A percentile compares a stretch with the other conserved stretches of the same genome.
Conservation (phyloP, 2,329 filamentous ascomycete genomes). For the Paracamarosporium sp. region DNA sequence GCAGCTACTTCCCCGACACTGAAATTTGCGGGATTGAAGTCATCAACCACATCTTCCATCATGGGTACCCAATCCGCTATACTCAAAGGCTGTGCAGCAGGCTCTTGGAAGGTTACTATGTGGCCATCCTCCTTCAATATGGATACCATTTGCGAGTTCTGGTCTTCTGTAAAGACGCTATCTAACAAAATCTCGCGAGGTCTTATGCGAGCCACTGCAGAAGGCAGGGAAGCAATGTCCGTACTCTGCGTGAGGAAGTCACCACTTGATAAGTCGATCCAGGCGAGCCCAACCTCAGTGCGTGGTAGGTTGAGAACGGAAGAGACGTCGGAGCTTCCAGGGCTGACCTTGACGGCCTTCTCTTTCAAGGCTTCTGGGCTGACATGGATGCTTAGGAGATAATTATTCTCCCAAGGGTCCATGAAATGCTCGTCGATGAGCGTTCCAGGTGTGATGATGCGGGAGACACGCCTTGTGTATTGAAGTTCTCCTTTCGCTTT, state of each 20-base stretch:
- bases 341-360: slow-evolving; percentile 30
- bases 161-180: slow-evolving; percentile 58
- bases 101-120: slow-evolving; percentile 74
- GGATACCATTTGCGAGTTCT: slow-evolving; percentile 66
- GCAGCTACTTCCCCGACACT: slow-evolving; percentile 74
- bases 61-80: slow-evolving; percentile 75
- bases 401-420: slow-evolving; percentile 93
- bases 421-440: slow-evolving; percentile 98
- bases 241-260: slow-evolving; percentile 88
- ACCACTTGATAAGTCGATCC: slow-evolving; percentile 94
- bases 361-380: slow-evolving; percentile 40
- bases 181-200: slow-evolving; percentile 87
- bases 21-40: slow-evolving; percentile 63
- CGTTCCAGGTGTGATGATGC: slow-evolving; percentile 92
- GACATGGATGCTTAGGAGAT: slow-evolving; percentile 80
- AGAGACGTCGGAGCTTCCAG: slow-evolving; percentile 35
- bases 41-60: slow-evolving; percentile 74
- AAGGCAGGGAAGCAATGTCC: slow-evolving; percentile 74
- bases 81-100: slow-evolving; percentile 50
- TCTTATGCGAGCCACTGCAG: slow-evolving; percentile 80
- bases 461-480: slow-evolving; percentile 83
- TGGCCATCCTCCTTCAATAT: slow-evolving; percentile 78
- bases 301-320: slow-evolving; percentile 48
- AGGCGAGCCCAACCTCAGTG: slow-evolving; percentile 76
- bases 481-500: slow-evolving; percentile 79